These are phyloP conservation scores for Xylaria sp. DNA, from an alignment of 2,329 filamentous ascomycete genomes.

Conservation along the genomic window DNA sequence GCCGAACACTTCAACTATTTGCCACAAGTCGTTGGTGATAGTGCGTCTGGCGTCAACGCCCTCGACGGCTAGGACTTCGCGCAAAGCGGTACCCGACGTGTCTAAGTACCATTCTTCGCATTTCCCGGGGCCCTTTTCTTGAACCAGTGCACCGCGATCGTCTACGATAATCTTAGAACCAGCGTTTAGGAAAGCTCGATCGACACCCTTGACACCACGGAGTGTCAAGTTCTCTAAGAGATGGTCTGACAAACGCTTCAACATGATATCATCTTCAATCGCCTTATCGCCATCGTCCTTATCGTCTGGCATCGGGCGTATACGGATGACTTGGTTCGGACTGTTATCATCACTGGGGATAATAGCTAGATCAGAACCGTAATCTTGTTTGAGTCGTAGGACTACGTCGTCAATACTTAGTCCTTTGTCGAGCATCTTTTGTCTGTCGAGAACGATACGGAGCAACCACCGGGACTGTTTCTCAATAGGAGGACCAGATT, in stretches of 20 bases:
- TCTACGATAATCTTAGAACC: constrained; percentile 71
- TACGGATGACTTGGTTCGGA: constrained; percentile 90
- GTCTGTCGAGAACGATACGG: constrained; percentile 88
- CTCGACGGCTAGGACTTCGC: constrained; percentile 81
- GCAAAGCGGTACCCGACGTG: constrained; percentile 87
- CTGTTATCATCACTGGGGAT: constrained; percentile 99
- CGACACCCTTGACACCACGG: constrained; percentile 86
- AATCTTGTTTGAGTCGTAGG: constrained; percentile 85
- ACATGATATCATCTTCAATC: constrained; percentile 86
- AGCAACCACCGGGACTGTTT: constrained; percentile 94
- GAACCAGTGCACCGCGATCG: constrained; percentile 73
- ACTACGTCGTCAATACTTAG: constrained; percentile 92
- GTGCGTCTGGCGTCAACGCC: constrained; percentile 87
- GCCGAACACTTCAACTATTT: constrained; percentile 92
- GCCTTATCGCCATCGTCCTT: constrained; percentile 68
- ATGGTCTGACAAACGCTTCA: constrained; percentile 90
- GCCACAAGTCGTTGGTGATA: constrained; percentile 94
- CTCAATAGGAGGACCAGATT: constrained; percentile 64
- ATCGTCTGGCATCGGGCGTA: constrained; percentile 77
- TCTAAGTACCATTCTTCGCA: constrained; percentile 97
- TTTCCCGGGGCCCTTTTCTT: constrained; percentile 72
- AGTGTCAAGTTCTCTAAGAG: constrained; percentile 89
- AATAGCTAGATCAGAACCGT: constrained; percentile 82
- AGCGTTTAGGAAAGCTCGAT: constrained; percentile 90
- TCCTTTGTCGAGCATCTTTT: constrained; percentile 94